Evolutionary conservation across 2,329 filamentous ascomycete species (phyloP).

Genomic region (Ceratocystis huliohia): DNA sequence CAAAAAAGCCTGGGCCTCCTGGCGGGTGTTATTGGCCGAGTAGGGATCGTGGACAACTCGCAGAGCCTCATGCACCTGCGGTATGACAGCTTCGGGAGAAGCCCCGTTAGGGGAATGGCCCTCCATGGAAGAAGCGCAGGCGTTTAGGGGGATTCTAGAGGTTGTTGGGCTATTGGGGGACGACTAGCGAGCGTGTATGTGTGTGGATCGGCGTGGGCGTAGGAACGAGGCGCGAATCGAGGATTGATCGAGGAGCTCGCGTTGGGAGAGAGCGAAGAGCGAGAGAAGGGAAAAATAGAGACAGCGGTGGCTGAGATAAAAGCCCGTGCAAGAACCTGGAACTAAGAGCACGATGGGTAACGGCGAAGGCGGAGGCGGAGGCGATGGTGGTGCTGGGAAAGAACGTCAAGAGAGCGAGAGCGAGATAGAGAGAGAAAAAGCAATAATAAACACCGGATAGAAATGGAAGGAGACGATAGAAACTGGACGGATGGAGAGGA

Average conservation of each 20-base stretch:
- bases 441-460: background rate
- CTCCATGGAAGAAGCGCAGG: conserved; percentile 19
- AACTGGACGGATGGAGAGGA: background rate
- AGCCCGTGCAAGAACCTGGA: background rate
- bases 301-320: background rate
- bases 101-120: conserved; percentile 28
- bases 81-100: conserved; percentile 37
- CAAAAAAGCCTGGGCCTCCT: conserved; percentile 72
- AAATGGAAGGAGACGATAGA: background rate
- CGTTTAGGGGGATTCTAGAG: background rate
- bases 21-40: conserved; percentile 67
- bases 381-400: background rate
- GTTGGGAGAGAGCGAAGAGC: background rate
- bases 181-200: background rate
- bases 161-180: background rate
- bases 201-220: background rate
- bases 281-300: background rate
- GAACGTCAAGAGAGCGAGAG: background rate
- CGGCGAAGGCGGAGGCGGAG: background rate
- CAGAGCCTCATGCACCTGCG: conserved; percentile 69
- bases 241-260: background rate
- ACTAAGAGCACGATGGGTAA: background rate
- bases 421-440: background rate
- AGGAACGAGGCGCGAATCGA: background rate
- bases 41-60: conserved; percentile 74